phyloP scores from a whole-genome alignment of 2,329 filamentous ascomycete species.

The Alternaria arborescens region DNA sequence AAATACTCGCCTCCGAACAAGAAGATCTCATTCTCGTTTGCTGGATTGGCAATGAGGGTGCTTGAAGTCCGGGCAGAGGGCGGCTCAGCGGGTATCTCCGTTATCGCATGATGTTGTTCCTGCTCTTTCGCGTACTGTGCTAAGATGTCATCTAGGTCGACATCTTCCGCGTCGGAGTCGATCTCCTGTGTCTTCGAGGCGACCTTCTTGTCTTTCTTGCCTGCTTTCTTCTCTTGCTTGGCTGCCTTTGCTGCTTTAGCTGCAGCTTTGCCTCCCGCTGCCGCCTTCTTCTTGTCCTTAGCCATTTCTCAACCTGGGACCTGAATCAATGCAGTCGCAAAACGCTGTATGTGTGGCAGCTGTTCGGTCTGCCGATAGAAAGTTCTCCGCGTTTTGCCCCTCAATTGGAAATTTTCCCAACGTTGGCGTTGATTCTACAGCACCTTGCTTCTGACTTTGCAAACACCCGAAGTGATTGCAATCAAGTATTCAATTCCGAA shows the following conservation, averaged over 20 bases:
- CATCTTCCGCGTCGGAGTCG: constrained; percentile 89
- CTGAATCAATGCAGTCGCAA: background rate
- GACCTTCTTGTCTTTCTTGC: constrained; percentile 78
- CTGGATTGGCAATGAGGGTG: constrained; percentile 83
- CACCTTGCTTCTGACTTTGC: background rate
- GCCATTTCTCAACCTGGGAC: constrained; percentile 51
- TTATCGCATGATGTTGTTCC: constrained; percentile 92
- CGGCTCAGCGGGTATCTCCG: constrained; percentile 76
- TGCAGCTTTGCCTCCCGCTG: constrained; percentile 56
- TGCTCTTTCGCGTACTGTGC: constrained; percentile 92
- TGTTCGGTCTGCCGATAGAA: background rate
- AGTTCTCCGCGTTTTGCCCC: constrained; percentile 24
- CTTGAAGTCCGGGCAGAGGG: constrained; percentile 82
- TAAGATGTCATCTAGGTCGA: constrained; percentile 91
- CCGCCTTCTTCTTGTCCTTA: constrained; percentile 63
- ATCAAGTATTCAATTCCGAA: background rate
- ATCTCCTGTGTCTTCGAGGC: constrained; percentile 76
- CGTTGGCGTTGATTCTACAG: background rate
- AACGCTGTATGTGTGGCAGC: background rate
- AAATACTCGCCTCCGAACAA: constrained; percentile 96
- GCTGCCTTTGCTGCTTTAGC: constrained; percentile 63
- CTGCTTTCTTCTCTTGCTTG: constrained; percentile 88
- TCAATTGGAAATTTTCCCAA: constrained; percentile 31
- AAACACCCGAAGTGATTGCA: background rate
- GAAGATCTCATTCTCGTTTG: constrained; percentile 86